Evolutionary conservation across 2,329 filamentous ascomycete genomes (phyloP).

Genomic region (Colletotrichum costaricense): DNA sequence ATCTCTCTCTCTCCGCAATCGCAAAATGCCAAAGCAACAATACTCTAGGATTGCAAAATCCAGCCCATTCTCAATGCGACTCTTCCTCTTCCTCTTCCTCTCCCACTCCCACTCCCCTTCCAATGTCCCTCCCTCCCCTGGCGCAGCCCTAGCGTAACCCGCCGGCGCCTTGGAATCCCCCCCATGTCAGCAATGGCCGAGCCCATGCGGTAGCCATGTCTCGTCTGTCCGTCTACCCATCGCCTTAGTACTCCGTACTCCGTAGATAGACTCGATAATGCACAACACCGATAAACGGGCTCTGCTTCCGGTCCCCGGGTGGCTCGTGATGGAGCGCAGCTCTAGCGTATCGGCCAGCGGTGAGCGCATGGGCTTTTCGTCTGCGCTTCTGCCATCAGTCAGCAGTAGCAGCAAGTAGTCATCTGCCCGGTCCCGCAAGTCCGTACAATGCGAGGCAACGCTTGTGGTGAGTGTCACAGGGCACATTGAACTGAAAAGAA

Average conservation of each 20-base stretch:
- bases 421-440: not conserved
- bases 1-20: too few species aligned
- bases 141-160: slow-evolving; percentile 2
- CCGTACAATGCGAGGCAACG: not conserved
- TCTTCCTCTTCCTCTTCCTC: not conserved
- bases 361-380: slow-evolving; percentile 26
- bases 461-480: not conserved
- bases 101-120: too few species aligned
- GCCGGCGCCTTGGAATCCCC: not conserved
- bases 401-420: not conserved
- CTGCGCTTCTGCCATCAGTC: slow-evolving; percentile 18
- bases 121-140: not conserved
- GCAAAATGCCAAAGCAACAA: too few species aligned
- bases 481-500: not conserved
- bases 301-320: not conserved
- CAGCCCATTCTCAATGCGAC: not conserved
- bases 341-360: not conserved
- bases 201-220: not conserved
- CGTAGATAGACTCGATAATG: not conserved
- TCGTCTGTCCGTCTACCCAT: not conserved
- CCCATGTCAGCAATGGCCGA: slow-evolving; percentile 2
- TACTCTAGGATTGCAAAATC: not conserved
- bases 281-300: not conserved
- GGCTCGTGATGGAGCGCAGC: not conserved
- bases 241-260: not conserved